Evolutionary conservation across 2,329 filamentous ascomycete species (phyloP), one percentile per base, ranked within the genome.

Genomic region (Dactylellina leptospora): DNA sequence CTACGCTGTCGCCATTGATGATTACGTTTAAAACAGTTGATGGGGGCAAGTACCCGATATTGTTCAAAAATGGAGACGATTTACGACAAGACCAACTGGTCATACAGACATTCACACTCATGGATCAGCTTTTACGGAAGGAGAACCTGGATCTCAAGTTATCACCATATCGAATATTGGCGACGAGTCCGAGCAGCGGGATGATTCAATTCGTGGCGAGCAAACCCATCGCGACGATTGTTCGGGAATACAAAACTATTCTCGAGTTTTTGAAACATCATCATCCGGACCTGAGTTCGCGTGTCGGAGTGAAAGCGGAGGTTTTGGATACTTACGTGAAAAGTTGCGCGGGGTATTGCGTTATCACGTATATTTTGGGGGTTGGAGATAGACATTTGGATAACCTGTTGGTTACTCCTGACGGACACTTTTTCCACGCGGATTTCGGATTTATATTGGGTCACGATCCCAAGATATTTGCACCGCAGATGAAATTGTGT

Each of bases 391-490:
- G 95, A 1, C 95, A 99, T 80, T 85, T 97, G 1, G 95, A 99
- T 79, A 99, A 99, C 77, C 86, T 99, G 0, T 87, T 99, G 23
- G 86, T 99, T 3, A 87, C 92, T 0, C 93, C 95, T 0, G 90
- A 93, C 75, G 95, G 88, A 0, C 92, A 96, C 80, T 99, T 99
- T 83, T 97, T 99, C 85, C 95, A 99, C 79, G 93, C 93, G 27
- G 95, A 99, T 80, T 99, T 99, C 77, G 95, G 96, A 42, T 99
- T 96, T 80, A 99, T 99, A 74, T 88, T 99, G 0, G 95, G 95
- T 16, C 90, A 95, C 40, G 95, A 99, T 76, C 95, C 95, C 0
- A 99, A 99, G 78, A 95, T 95, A 0, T 97, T 99, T 78, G 93
- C 95, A 0, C 95, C 95, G 0, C 88, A 93, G 56, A 96, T 99